phyloP scores from a whole-genome alignment of 2,329 filamentous ascomycete genomes.

The Sporothrix brasiliensis region DNA sequence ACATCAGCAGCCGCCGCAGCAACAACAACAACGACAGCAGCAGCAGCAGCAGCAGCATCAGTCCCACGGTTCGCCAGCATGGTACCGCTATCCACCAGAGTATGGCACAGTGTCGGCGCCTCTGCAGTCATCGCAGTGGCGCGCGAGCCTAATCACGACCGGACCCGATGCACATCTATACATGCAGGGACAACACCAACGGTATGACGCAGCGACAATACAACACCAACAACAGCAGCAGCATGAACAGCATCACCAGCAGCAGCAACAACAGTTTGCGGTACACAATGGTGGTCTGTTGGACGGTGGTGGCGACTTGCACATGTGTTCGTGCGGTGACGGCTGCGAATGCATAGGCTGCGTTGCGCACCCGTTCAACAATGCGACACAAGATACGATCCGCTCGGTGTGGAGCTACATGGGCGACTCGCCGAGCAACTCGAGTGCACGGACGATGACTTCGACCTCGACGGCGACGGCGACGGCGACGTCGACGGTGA shows the following conservation, averaged over 20 bases:
- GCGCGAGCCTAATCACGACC: conserved; percentile 29
- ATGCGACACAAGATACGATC: conserved; percentile 35
- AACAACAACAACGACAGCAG: neutral
- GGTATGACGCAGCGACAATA: neutral
- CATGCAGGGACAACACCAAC: neutral
- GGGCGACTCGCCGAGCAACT: conserved; percentile 28
- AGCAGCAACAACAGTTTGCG: neutral
- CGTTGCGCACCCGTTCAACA: conserved; percentile 37
- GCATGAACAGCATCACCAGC: neutral
- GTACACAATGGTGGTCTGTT: neutral
- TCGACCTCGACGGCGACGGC: neutral
- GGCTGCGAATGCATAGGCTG: conserved; percentile 38
- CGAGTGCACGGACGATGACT: neutral
- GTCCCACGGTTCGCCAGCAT: conserved; percentile 27
- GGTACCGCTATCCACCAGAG: conserved; percentile 35
- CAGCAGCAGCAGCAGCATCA: conserved; percentile 2
- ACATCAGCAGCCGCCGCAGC: neutral
- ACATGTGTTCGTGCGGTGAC: conserved; percentile 38
- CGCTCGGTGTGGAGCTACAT: conserved; percentile 36
- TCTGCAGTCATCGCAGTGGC: conserved; percentile 37
- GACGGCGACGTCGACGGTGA: neutral
- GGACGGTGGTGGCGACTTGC: conserved; percentile 27
- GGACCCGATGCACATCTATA: neutral
- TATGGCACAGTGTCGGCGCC: conserved; percentile 36
- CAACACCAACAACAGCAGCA: neutral